Base-by-base conservation (phyloP, 805 yeast genomes). In the Yarrowia divulgata region DNA sequence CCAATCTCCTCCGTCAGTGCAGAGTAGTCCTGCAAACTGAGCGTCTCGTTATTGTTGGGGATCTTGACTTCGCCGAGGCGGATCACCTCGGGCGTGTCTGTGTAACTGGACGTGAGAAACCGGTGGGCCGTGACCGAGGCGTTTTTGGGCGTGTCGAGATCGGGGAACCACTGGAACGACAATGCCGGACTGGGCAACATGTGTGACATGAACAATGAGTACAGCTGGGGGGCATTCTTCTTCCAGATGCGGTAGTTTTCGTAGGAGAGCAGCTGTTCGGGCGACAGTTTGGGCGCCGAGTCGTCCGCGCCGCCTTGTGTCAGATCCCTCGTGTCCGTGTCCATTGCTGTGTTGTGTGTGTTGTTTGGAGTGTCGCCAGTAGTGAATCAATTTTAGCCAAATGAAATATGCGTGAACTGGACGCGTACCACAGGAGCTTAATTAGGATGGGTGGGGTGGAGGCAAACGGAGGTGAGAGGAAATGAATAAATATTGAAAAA, bases 101-200 rank as follows among this genome's bases (percentile, higher is more conserved):
- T 52, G 34, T 45, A 60, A 12, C 42, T 34, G 8, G 52, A 43
- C n/a, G 66, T 34, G 18, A 60, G 52, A 18, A 60, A 60, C 32
- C 66, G 52, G 42, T 60, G 66, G 34, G 50, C 46, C 10, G 64
- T 12, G n/a, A 57, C 39, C 16, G 52, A 18, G 5, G 66, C 13
- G 32, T 23, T 37, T 37, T 23, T 83, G 76, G 72, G 87, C 90
- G 1, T 39, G 39, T 57, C 63, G 23, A 40, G 37, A 29, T 57
- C 63, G 19, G 91, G 91, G 54, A 88, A 80, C 85, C 88, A 87
- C 74, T 86, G 87, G 12, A 85, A 83, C 2, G 88, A 81, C 57
- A 85, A 74, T 8, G 89, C 85, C 5, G 91, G 91, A 90, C 91
- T 88, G 18, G 86, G 79, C 13, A 87, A 78, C 14, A 87, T 78